Conservation (phyloP, 768 basidiomycete genomes). For the Tulasnella sp. region DNA sequence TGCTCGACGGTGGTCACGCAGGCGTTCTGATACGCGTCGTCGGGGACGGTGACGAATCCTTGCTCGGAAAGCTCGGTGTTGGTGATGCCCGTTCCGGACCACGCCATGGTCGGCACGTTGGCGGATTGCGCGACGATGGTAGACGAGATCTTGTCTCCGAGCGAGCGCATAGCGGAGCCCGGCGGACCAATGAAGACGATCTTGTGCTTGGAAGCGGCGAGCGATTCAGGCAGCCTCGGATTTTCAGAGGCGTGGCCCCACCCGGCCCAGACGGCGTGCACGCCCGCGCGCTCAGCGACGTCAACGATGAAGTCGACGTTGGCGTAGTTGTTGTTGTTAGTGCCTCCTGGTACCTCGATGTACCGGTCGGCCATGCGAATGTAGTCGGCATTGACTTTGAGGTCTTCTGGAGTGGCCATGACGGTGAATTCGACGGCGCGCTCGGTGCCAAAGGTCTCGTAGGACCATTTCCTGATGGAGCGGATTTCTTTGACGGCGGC, state of each 20-base stretch:
- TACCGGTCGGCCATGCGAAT: slow-evolving; percentile 99
- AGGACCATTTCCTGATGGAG: slow-evolving; percentile 98
- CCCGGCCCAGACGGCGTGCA: slow-evolving; percentile 99
- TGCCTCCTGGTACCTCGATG: slow-evolving; percentile 96
- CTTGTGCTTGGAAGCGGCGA: slow-evolving; percentile 87
- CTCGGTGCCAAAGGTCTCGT: slow-evolving; percentile 97
- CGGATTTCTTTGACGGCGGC: slow-evolving; percentile 99
- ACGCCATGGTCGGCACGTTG: slow-evolving; percentile 95
- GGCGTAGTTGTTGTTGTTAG: slow-evolving; percentile 99
- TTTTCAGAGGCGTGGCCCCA: slow-evolving; percentile 99
- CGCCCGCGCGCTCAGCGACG: slow-evolving; percentile 92
- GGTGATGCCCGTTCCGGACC: slow-evolving; percentile 93
- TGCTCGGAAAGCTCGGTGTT: slow-evolving; percentile 78
- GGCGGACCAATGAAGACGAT: slow-evolving; percentile 99
- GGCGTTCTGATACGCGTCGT: slow-evolving; percentile 80
- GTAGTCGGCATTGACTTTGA: slow-evolving; percentile 98
- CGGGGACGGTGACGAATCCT: slow-evolving; percentile 92
- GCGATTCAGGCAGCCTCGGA: slow-evolving; percentile 89
- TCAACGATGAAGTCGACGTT: slow-evolving; percentile 99
- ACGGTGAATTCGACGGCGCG: slow-evolving; percentile 97
- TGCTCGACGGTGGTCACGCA: slow-evolving; percentile 87
- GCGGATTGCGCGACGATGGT: slow-evolving; percentile 98
- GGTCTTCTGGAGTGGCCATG: slow-evolving; percentile 98
- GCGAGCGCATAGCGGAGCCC: slow-evolving; percentile 96
- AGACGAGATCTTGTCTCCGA: slow-evolving; percentile 99